phyloP scores from a whole-genome alignment of 75 land plant species.

The Cunninghamia lanceolata region DNA sequence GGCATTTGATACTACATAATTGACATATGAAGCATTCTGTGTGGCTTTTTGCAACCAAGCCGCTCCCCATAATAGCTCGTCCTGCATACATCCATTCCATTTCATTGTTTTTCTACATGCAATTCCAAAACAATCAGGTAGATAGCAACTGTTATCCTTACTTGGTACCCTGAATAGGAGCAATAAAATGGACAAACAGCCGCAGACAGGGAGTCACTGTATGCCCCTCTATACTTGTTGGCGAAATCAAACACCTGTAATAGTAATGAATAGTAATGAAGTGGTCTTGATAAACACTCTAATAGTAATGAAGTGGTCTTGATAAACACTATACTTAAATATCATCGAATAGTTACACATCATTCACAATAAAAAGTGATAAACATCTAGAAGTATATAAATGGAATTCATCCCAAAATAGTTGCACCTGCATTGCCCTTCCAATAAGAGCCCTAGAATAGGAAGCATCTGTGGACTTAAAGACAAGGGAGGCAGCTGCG shows the following conservation, averaged over 20 bases:
- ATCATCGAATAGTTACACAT: too few species aligned
- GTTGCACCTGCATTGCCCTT: slow-evolving; percentile 20
- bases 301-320: too few species aligned
- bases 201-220: slow-evolving; percentile 63
- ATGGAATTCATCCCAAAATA: too few species aligned
- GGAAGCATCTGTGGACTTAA: slow-evolving; percentile 14
- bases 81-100: slow-evolving; percentile 25
- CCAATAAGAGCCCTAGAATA: slow-evolving; percentile 27
- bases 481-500: slow-evolving; percentile 50
- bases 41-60: slow-evolving; percentile 65
- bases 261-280: too few species aligned
- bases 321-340: too few species aligned
- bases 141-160: background rate
- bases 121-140: too few species aligned
- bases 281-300: too few species aligned
- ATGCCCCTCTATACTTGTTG: slow-evolving; percentile 55
- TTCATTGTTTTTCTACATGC: background rate
- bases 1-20: slow-evolving; percentile 8
- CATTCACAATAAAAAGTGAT: too few species aligned
- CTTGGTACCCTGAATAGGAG: slow-evolving; percentile 80
- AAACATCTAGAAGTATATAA: too few species aligned
- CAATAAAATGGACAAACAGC: slow-evolving; percentile 89
- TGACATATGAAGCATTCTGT: slow-evolving; percentile 26
- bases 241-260: slow-evolving; percentile 75
- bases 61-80: slow-evolving; percentile 74